phyloP scores from a whole-genome alignment of 805 yeast species.

The Dipodascus albidus region DNA sequence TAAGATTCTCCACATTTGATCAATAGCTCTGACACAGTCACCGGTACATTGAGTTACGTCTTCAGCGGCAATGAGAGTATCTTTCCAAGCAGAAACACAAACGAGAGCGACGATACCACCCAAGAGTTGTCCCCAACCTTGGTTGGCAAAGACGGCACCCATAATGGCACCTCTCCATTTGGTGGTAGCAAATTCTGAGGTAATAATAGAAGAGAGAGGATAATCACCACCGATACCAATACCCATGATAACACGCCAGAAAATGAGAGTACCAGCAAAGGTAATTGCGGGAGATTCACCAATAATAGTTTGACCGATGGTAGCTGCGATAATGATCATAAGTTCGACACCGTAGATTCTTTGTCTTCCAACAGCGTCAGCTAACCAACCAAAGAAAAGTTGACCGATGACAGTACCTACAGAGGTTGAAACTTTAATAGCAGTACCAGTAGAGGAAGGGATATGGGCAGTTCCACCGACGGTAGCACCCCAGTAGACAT shows the following conservation, averaged over 20 bases:
- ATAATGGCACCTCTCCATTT: conserved; percentile 97
- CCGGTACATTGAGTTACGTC: conserved; percentile 50
- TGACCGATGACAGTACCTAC: conserved; percentile 93
- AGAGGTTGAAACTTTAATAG: conserved; percentile 79
- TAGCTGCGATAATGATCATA: conserved; percentile 71
- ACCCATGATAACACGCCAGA: conserved; percentile 82
- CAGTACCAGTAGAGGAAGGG: conserved; percentile 63
- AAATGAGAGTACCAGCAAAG: conserved; percentile 62
- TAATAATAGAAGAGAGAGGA: conserved; percentile 85
- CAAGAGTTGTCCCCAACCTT: conserved; percentile 88
- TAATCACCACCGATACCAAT: conserved; percentile 97
- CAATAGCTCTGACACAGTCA: conserved; percentile 65
- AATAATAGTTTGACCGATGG: conserved; percentile 62
- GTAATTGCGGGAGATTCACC: conserved; percentile 63
- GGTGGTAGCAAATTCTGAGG: conserved; percentile 86
- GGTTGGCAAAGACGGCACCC: conserved; percentile 94
- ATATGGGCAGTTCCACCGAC: conserved; percentile 29
- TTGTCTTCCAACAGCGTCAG: conserved; percentile 78
- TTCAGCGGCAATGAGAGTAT: conserved; percentile 41
- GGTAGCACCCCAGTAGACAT: conserved; percentile 58
- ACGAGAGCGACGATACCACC: conserved; percentile 80
- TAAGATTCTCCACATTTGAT: conserved; percentile 89
- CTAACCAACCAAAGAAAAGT: conserved; percentile 69
- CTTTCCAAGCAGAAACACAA: conserved; percentile 67
- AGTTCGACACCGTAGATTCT: conserved; percentile 78